Evolutionary conservation across 2,329 filamentous ascomycete genomes (phyloP), one percentile per base, ranked within the genome.

Genomic region (Neurospora crassa): DNA sequence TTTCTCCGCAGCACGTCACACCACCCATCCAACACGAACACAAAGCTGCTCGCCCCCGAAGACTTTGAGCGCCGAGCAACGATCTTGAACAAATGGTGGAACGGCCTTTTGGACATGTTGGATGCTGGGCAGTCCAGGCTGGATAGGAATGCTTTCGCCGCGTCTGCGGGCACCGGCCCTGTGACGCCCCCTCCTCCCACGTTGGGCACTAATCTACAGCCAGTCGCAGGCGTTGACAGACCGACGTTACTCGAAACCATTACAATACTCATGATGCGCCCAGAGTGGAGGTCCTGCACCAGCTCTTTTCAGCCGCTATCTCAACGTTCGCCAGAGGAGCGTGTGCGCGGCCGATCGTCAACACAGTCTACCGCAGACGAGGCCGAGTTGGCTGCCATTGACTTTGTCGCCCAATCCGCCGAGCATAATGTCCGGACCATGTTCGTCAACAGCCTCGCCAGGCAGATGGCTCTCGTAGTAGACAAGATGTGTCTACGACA

Each of bases 61-160:
- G 93, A 97, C 78, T 81, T 97, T 67, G 94, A 97, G 77, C 88
- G 91, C 43, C 87, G 94, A 72, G 88, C 91, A 2, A 89, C 89
- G 67, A 92, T 96, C 68, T 82, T 97, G 71, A 93, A 96, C 79
- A 94, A 92, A 78, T 97, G 94, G 94, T 97, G 94, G 94, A 90
- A 86, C 63, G 90, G 88, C 1, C 83, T 97, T 47, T 82, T 97
- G 71, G 93, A 96, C 72, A 89, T 97, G 84, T 86, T 97, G 34
- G 90, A 94, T 74, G 91, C 71, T 37, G 71, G 75, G 7, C 73
- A 73, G 40, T 71, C 76, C 37, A 74, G 91, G 41, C 87, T 88
- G 70, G 74, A 74, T 6, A 74, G 81, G 71, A 75, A 76, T 72
- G 71, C 45, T 29, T 73, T 67, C 29, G 70, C 73, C 12, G 68